phyloP scores from a whole-genome alignment of 1,139 yeast genomes.

The Hemisphaericaspora subhashii region DNA sequence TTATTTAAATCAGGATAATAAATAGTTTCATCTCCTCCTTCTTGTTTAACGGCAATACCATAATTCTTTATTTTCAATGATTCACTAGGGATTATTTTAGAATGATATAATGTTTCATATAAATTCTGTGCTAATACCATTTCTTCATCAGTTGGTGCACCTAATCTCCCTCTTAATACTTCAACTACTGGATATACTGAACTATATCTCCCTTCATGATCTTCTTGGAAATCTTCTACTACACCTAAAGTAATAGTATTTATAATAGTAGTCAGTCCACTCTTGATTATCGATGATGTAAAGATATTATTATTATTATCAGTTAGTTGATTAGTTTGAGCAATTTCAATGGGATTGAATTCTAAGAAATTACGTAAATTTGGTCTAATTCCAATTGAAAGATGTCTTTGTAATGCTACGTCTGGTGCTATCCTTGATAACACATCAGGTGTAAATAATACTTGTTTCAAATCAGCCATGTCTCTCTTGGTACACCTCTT shows the following conservation, averaged over 20 bases:
- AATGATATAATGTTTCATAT: slow-evolving; percentile 57
- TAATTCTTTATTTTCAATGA: slow-evolving; percentile 46
- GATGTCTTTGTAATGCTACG: slow-evolving; percentile 74
- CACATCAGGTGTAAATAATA: slow-evolving; percentile 76
- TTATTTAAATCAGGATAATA: slow-evolving; percentile 40
- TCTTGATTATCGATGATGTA: slow-evolving; percentile 71
- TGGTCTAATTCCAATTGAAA: slow-evolving; percentile 71
- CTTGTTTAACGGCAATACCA: slow-evolving; percentile 52
- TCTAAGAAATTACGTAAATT: slow-evolving; percentile 70
- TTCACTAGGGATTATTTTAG: slow-evolving; percentile 49
- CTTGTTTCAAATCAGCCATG: slow-evolving; percentile 29
- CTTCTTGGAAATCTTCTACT: slow-evolving; percentile 44
- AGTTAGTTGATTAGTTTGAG: slow-evolving; percentile 23
- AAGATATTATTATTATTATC: slow-evolving; percentile 45
- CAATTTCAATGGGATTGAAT: slow-evolving; percentile 57
- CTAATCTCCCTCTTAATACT: slow-evolving; percentile 69
- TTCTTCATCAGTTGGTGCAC: slow-evolving; percentile 90
- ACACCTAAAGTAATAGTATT: slow-evolving; percentile 77
- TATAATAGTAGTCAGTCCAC: slow-evolving; percentile 75
- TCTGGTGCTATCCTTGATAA: slow-evolving; percentile 87
- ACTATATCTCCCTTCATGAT: slow-evolving; percentile 26
- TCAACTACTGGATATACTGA: slow-evolving; percentile 79
- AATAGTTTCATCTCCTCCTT: slow-evolving; percentile 25
- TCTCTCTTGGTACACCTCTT: too few relatives aligned
- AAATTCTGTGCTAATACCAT: slow-evolving; percentile 74